Evolutionary conservation across 2,329 filamentous ascomycete species (phyloP).

Genomic region (Decorospora gaudefroyi): DNA sequence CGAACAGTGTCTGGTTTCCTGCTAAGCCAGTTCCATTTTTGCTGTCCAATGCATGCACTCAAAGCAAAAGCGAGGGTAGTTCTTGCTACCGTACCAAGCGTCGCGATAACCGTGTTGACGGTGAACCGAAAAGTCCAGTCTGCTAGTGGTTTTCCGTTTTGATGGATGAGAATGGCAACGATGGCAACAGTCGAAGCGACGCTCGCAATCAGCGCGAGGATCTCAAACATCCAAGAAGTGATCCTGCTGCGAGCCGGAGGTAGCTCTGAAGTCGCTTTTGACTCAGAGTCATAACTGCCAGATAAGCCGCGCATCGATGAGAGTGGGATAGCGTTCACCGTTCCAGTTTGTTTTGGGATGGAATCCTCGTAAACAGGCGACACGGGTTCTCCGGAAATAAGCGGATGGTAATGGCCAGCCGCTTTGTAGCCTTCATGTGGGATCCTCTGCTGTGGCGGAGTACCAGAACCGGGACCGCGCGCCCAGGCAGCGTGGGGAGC

Average conservation of each 20-base stretch:
- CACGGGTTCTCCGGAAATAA: no score
- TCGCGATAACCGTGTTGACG: conserved; percentile 15
- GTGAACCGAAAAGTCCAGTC: conserved; percentile 11
- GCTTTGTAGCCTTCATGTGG: no score
- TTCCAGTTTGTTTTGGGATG: no score
- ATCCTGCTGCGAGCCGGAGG: background rate
- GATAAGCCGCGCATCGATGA: no score
- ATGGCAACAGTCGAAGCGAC: conserved; percentile 5
- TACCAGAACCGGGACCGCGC: no score
- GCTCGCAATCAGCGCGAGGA: background rate
- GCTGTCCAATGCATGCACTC: conserved; percentile 20
- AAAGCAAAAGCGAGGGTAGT: conserved; percentile 18
- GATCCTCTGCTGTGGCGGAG: no score
- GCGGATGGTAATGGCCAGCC: no score
- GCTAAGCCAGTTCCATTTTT: conserved; percentile 19
- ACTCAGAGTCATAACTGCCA: no score
- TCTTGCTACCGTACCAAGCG: conserved; percentile 14
- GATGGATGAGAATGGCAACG: conserved; percentile 5
- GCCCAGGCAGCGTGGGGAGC: no score
- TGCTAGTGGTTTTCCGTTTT: conserved; percentile 9
- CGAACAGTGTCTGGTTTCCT: conserved; percentile 5
- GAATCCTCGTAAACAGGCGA: no score
- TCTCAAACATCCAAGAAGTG: conserved; percentile 8
- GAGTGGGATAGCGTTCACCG: no score
- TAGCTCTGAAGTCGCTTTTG: no score